These are phyloP conservation scores for Dactylellina sp. DNA, from an alignment of 2,329 filamentous ascomycete species.

Conservation along the genomic window DNA sequence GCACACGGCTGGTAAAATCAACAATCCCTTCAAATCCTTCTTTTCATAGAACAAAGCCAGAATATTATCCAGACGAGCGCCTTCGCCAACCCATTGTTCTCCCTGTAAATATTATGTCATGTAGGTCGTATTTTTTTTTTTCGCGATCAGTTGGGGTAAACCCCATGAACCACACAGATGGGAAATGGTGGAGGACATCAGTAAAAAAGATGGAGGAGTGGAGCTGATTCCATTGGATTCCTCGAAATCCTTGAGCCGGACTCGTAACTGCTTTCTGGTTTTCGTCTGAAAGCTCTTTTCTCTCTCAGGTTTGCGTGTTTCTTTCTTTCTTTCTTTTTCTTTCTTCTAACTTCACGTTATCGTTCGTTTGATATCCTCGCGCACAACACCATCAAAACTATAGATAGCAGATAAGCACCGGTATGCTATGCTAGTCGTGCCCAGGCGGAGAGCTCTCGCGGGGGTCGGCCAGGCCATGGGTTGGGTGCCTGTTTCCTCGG, in stretches of 20 bases:
- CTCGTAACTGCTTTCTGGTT: not conserved
- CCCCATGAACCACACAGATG: not conserved
- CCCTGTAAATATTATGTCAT: constrained; percentile 21
- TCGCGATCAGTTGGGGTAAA: not conserved
- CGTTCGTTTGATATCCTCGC: not conserved
- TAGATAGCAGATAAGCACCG: constrained; percentile 38
- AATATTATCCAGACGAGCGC: constrained; percentile 32
- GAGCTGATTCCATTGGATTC: not conserved
- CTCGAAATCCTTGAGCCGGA: too few relatives aligned
- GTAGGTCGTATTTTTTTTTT: not conserved
- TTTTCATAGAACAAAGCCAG: constrained; percentile 14
- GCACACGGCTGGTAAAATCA: constrained; percentile 34
- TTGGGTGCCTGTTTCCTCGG: constrained; percentile 26
- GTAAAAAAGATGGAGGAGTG: not conserved
- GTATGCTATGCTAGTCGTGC: constrained; percentile 8
- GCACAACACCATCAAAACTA: not conserved
- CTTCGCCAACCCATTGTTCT: constrained; percentile 12
- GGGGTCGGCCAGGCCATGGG: constrained; percentile 26
- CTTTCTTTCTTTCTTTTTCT: constrained; percentile 12
- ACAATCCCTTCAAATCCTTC: constrained; percentile 12
- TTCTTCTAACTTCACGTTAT: constrained; percentile 24
- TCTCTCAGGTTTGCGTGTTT: not conserved
- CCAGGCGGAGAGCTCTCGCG: constrained; percentile 40
- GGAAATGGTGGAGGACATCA: not conserved
- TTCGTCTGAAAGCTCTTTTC: constrained; percentile 25